Conservation (phyloP, 768 basidiomycete species). For the Dioszegia crocea region DNA sequence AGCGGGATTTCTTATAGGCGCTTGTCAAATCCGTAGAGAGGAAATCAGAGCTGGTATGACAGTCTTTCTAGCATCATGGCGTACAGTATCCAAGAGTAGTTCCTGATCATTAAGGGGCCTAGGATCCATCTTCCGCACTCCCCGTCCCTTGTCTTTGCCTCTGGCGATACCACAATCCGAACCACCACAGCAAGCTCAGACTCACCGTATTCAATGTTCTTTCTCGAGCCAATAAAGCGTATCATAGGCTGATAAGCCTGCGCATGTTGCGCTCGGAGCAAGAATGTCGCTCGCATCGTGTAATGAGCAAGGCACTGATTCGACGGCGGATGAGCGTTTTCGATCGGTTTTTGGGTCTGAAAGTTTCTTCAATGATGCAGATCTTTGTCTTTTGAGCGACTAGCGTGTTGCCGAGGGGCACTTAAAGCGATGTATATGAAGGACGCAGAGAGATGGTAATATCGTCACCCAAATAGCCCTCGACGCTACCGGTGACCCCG, state of each 20-base stretch:
- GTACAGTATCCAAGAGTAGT: too few relatives aligned
- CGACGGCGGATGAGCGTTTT: neutral
- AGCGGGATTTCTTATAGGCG: neutral
- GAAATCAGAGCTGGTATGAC: too few relatives aligned
- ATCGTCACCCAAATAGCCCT: neutral
- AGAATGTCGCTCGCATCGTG: slow-evolving; percentile 19
- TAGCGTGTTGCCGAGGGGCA: too few relatives aligned
- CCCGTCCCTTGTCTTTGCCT: too few relatives aligned
- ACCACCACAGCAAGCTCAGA: neutral
- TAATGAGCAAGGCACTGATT: neutral
- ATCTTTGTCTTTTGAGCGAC: too few relatives aligned
- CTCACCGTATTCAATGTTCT: slow-evolving; percentile 26
- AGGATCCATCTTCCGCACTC: too few relatives aligned
- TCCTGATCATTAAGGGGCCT: too few relatives aligned
- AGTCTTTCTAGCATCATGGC: too few relatives aligned
- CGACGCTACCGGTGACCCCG: neutral
- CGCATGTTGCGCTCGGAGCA: slow-evolving; percentile 20
- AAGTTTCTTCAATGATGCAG: too few relatives aligned
- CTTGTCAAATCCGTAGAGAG: too few relatives aligned
- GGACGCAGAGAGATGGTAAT: neutral
- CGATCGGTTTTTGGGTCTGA: neutral
- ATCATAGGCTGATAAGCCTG: slow-evolving; percentile 45
- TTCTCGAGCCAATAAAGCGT: slow-evolving; percentile 44
- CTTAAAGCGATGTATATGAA: neutral
- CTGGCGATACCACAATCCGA: neutral